Conservation (phyloP, 2,329 filamentous ascomycete genomes). For the Geosmithia morbida region DNA sequence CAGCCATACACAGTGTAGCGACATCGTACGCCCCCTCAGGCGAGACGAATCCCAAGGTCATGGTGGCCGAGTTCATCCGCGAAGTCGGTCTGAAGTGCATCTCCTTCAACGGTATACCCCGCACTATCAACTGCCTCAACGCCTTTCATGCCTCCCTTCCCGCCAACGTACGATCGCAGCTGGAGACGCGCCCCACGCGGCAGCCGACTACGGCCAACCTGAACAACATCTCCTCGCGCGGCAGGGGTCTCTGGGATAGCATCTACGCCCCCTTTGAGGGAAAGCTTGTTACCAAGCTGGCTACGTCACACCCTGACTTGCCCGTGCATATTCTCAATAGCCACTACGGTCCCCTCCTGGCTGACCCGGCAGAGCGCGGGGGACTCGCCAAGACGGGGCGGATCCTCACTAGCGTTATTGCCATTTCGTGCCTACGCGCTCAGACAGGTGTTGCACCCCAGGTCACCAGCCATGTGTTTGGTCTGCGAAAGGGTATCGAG, state of each 20-base stretch:
- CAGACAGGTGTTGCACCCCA: slow-evolving; percentile 76
- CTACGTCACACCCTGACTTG: slow-evolving; percentile 63
- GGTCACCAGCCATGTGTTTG: slow-evolving; percentile 70
- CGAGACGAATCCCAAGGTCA: slow-evolving; percentile 14
- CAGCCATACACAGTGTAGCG: slow-evolving; percentile 42
- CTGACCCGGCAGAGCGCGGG: slow-evolving; percentile 42
- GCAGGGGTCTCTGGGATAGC: slow-evolving; percentile 56
- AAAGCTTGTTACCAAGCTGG: slow-evolving; percentile 59
- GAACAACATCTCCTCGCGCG: slow-evolving; percentile 37
- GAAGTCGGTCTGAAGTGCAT: slow-evolving; percentile 67
- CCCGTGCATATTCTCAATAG: slow-evolving; percentile 65
- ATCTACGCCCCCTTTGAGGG: slow-evolving; percentile 63
- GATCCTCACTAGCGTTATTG: slow-evolving; percentile 58
- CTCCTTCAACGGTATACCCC: slow-evolving; percentile 69
- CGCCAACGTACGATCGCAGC: slow-evolving; percentile 29
- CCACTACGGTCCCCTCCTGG: slow-evolving; percentile 61
- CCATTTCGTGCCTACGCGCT: slow-evolving; percentile 58
- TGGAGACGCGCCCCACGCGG: slow-evolving; percentile 45
- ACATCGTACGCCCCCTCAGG: slow-evolving; percentile 7
- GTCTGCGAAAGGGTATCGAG: slow-evolving; percentile 59
- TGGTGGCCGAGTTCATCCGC: slow-evolving; percentile 56
- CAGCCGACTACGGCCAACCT: slow-evolving; percentile 36
- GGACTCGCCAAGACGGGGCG: slow-evolving; percentile 43
- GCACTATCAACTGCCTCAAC: slow-evolving; percentile 70
- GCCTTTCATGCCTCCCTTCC: slow-evolving; percentile 54